Conservation (phyloP, 345 rosid species). For the Aegle marmelos region DNA sequence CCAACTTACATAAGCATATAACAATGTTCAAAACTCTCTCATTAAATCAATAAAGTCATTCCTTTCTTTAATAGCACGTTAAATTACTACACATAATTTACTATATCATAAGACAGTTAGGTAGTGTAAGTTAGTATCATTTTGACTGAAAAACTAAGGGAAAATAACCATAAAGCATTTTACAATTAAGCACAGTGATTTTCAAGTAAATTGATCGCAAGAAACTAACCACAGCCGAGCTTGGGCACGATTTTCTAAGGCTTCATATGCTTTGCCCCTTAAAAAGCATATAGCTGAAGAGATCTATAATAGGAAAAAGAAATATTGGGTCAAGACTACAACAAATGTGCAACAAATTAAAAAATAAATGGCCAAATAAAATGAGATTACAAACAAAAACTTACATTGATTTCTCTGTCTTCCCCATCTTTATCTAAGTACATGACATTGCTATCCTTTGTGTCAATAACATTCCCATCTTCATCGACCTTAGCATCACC, state of each 20-base stretch:
- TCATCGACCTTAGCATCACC: conserved; percentile 93
- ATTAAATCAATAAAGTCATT: background rate
- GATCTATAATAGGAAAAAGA: conserved; percentile 43
- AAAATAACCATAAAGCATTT: background rate
- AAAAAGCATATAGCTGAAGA: conserved; percentile 91
- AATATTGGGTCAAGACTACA: background rate
- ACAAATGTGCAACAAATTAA: background rate
- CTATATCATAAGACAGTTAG: background rate
- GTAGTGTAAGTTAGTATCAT: background rate
- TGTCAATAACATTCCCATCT: conserved; percentile 67
- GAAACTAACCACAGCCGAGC: conserved; percentile 79
- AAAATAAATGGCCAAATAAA: background rate
- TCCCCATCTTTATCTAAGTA: conserved; percentile 90
- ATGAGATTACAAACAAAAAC: conserved; percentile 6
- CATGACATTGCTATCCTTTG: conserved; percentile 58
- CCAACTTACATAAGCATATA: background rate
- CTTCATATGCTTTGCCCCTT: conserved; percentile 91
- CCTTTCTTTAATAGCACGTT: background rate
- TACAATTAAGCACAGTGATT: background rate
- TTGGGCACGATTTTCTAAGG: conserved; percentile 83
- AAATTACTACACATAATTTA: background rate
- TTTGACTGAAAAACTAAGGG: background rate
- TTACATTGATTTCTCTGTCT: conserved; percentile 90
- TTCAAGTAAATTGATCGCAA: conserved; percentile 1
- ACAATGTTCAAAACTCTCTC: background rate